Base-by-base conservation (phyloP, 352 stramenopile genomes). In the Elongisporangium prolatum region DNA sequence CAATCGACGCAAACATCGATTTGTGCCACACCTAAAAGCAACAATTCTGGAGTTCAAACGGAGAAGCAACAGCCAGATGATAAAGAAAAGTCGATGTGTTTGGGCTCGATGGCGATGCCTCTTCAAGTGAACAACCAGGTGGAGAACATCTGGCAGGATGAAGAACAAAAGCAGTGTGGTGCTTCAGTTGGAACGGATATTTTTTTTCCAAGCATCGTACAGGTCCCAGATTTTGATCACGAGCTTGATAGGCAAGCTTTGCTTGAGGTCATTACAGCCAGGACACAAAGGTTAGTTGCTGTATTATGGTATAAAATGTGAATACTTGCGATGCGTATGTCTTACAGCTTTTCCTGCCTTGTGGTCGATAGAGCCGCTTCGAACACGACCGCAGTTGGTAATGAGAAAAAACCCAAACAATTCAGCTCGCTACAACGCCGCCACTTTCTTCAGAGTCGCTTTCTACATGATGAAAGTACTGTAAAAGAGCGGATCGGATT, bases 401-500 rank as follows among this genome's bases (percentile, higher is more conserved):
- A 34, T 34, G 24, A 34, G 3, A 34, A 7, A 34, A 34, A 34
- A 3, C 24, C 24, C 40, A 52, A 52, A 22, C 5, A 13, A 17
- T 84, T 64, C 44, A 74, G 57, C 21, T 79, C 75, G n/a, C 67
- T 89, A 17, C 25, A 65, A 34, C 57, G 68, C 24, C 77, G 73
- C 20, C 69, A 71, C 21, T 89, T 72, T 18, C 28, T 91, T 28
- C 65, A 62, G 5, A 89, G 74, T 52, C 65, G 56, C 21, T 84
- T 83, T 47, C 65, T 62, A 0, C 81, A 91, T 59, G 64, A 74
- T 4, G 79, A 91, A 21, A 20, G 49, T 21, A 21, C 44, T 2
- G 70, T 88, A 7, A 75, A 75, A 28, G 55, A 76, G n/a, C 56
- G 66, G 10, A 69, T 89, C 21, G 25, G 58, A 1, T 66, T 25